phyloP scores from a whole-genome alignment of 495 filamentous ascomycete species.

The Echria macrotheca region DNA sequence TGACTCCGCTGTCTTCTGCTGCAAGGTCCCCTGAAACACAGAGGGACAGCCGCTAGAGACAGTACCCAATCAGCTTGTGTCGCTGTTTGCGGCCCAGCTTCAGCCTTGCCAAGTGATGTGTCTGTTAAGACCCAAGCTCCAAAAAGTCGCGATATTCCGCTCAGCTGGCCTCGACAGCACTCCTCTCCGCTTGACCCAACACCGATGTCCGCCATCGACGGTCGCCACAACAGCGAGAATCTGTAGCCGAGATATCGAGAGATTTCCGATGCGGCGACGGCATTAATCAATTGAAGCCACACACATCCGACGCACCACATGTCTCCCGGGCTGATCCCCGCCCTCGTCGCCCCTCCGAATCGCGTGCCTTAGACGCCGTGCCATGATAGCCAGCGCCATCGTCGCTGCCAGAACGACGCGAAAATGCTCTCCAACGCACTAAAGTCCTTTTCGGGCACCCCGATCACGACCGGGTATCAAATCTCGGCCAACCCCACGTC shows the following conservation, averaged over 20 bases:
- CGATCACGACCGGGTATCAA: constrained; percentile 86
- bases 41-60: background rate
- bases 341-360: background rate
- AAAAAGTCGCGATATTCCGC: background rate
- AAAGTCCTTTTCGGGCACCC: constrained; percentile 81
- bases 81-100: constrained; percentile 3
- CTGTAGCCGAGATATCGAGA: no score
- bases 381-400: constrained; percentile 11
- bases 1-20: background rate
- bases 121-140: constrained; percentile 5
- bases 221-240: no score
- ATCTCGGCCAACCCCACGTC: constrained; percentile 63
- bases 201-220: background rate
- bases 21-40: background rate
- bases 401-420: constrained; percentile 16
- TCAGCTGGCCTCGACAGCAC: no score
- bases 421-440: constrained; percentile 86
- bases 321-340: background rate
- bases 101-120: constrained; percentile 12
- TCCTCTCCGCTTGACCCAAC: background rate
- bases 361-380: no score
- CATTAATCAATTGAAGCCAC: background rate
- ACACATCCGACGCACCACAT: background rate
- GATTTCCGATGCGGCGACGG: background rate
- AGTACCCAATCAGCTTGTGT: background rate